Base-by-base conservation (phyloP, 2,329 filamentous ascomycete species). In the Monilinia aucupariae region DNA sequence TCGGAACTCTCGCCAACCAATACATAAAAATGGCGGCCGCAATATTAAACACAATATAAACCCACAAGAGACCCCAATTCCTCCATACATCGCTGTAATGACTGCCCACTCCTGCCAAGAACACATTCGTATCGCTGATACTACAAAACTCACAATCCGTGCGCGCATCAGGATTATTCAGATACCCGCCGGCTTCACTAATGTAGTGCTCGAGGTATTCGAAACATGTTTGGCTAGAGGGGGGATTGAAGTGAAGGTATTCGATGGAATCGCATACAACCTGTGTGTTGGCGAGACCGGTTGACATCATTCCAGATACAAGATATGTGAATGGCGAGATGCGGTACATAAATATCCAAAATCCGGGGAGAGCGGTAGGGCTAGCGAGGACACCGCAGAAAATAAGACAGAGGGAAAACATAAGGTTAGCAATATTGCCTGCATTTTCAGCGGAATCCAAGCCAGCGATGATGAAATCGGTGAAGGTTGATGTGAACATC, bases 271-370 rank as follows among this genome's bases (percentile, higher is more conserved):
- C 83, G 74, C 92, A 96, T 0, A 74, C 69, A 39, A 93, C 85
- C 0, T 77, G 55, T 0, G 85, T 84, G 71, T 89, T 87, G 56
- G 89, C 89, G 3, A 96, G 78, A 4, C 85, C 90, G 0, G 82
- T 83, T 0, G 86, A 81, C 0, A 93, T 75, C 77, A 96, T 85
- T 22, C 87, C 90, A 5, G 82, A 82, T 20, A 94, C 85, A 22
- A 94, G 78, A 73, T 96, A 96, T 0, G 89, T 92, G 60, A 96
- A 90, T 0, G 92, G 91, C 0, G 87, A 91, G 59, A 92, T 78
- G 51, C 89, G 85, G 76, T 93, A 94, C 87, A 92, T 90, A 79
- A 91, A 92, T 69, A 89, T 87, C 89, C 90, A 93, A 80, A 92
- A 92, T 4, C 84, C 78, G 0, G 90, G 89, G 43, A 94, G 81